phyloP scores from a whole-genome alignment of 352 stramenopile genomes.

The Phytopythium aichiense region DNA sequence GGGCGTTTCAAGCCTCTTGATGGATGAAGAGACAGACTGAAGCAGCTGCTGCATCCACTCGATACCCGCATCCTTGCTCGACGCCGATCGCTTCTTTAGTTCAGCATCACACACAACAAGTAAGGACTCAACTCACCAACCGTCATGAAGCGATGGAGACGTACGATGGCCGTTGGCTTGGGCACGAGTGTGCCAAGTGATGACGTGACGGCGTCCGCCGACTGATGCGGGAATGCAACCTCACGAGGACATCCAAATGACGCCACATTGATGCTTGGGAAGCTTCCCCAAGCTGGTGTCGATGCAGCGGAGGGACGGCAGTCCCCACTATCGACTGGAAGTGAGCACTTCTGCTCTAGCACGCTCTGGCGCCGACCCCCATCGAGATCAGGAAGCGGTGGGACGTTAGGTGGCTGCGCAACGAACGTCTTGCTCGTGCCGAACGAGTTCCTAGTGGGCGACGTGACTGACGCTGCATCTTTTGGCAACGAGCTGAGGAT shows the following conservation, averaged over 20 bases:
- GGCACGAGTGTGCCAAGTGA: conserved; percentile 29
- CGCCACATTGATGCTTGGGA: conserved; percentile 21
- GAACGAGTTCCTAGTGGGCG: not conserved
- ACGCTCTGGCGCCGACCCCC: not conserved
- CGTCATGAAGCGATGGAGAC: not conserved
- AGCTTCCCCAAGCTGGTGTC: conserved; percentile 16
- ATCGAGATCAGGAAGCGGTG: not conserved
- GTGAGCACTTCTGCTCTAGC: not conserved
- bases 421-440: conserved; percentile 36
- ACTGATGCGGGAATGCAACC: conserved; percentile 24
- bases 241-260: conserved; percentile 23
- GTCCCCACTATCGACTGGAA: not conserved
- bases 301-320: not conserved
- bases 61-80: conserved; percentile 11
- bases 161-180: conserved; percentile 6
- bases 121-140: not conserved
- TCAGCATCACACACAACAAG: not conserved
- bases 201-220: conserved; percentile 20
- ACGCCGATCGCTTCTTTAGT: not conserved
- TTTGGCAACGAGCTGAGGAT: conserved; percentile 1
- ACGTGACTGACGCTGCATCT: not conserved
- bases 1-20: conserved; percentile 4
- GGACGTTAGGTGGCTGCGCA: conserved; percentile 20
- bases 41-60: conserved; percentile 30
- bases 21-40: conserved; percentile 18